Percentiles rank a stretch among this genome's conserved stretches.
These are phyloP conservation scores for Myxozyma kluyveri DNA, from an alignment of 805 yeast genomes.

Conservation along the genomic window DNA sequence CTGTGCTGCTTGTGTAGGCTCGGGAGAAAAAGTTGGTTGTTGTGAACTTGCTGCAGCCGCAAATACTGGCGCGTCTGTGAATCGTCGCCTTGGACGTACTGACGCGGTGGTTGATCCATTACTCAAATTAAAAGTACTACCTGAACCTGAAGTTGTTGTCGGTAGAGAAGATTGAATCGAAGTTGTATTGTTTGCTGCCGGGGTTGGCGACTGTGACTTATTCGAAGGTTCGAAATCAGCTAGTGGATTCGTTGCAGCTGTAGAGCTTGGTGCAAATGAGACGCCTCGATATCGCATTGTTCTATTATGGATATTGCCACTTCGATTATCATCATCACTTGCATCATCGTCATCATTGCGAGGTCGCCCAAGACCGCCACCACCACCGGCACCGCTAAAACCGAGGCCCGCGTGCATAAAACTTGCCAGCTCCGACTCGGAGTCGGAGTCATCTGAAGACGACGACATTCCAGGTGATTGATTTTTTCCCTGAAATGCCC, in stretches of 20 bases:
- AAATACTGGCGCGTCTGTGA: neutral
- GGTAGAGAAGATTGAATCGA: neutral
- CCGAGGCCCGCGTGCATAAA: constrained; percentile 8
- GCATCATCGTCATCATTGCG: constrained; percentile 12
- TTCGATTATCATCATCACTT: constrained; percentile 1
- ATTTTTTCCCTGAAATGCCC: no score
- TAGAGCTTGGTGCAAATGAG: constrained; percentile 19
- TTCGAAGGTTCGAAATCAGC: neutral
- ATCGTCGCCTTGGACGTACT: neutral
- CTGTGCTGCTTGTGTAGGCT: neutral
- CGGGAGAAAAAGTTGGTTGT: neutral
- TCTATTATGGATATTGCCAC: neutral
- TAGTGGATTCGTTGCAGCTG: constrained; percentile 14
- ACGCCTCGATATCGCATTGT: constrained; percentile 27
- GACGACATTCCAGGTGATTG: constrained; percentile 17
- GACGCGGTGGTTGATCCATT: neutral
- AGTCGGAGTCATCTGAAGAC: constrained; percentile 16
- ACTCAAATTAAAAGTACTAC: no score
- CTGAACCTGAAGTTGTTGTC: no score
- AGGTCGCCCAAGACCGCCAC: constrained; percentile 1
- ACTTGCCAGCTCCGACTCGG: constrained; percentile 10
- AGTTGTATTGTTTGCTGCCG: neutral
- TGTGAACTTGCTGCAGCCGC: neutral
- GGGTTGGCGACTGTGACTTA: neutral
- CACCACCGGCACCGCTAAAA: constrained; percentile 1